Conservation (phyloP, 257 asterid genomes). For the Ehretia macrophylla region DNA sequence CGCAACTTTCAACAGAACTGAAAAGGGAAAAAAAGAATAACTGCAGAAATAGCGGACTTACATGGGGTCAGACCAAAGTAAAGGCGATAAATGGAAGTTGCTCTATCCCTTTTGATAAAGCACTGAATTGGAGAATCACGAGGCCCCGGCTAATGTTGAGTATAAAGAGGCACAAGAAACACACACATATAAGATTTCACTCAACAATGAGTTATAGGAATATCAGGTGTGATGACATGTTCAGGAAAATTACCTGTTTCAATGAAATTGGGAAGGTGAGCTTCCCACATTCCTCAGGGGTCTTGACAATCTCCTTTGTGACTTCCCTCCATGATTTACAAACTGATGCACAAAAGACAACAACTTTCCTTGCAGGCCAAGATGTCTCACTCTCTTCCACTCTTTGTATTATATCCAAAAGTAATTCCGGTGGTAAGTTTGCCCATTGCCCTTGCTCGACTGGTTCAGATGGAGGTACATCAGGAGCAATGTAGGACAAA, state of each 20-base stretch:
- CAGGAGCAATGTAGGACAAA: slow-evolving; percentile 67
- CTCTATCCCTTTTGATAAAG: slow-evolving; percentile 82
- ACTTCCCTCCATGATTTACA: slow-evolving; percentile 92
- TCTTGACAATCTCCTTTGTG: slow-evolving; percentile 89
- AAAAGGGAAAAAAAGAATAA: neutral
- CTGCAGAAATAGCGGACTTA: slow-evolving; percentile 33
- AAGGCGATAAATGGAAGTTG: slow-evolving; percentile 61
- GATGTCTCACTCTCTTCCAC: slow-evolving; percentile 89
- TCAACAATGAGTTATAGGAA: neutral
- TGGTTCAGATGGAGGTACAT: slow-evolving; percentile 46
- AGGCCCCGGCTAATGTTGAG: slow-evolving; percentile 70
- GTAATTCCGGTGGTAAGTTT: slow-evolving; percentile 80
- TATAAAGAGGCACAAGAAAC: neutral
- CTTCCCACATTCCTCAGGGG: slow-evolving; percentile 92
- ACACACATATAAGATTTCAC: neutral
- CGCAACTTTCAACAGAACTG: neutral
- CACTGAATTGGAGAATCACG: slow-evolving; percentile 91
- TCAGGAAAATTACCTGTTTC: slow-evolving; percentile 57
- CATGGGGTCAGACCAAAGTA: slow-evolving; percentile 86
- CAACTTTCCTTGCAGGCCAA: slow-evolving; percentile 87
- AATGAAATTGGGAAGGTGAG: slow-evolving; percentile 92
- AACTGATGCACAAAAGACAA: slow-evolving; percentile 85
- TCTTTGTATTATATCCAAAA: slow-evolving; percentile 73
- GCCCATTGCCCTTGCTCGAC: slow-evolving; percentile 92
- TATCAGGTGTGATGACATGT: neutral